Base-by-base conservation (phyloP, 2,329 filamentous ascomycete genomes). In the Phyllachora maydis region DNA sequence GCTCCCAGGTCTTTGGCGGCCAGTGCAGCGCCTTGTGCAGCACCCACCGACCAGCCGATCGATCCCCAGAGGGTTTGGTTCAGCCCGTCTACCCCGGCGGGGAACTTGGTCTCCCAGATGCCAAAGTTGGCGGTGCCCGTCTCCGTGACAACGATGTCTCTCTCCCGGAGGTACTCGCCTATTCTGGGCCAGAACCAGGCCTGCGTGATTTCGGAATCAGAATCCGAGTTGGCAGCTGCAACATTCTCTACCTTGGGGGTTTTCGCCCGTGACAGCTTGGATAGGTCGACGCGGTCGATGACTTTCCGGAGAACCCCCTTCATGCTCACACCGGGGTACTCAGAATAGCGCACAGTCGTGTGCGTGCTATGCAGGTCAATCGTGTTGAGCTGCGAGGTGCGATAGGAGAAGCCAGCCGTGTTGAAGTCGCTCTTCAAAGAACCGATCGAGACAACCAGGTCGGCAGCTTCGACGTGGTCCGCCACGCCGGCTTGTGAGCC, bases 131-230 rank as follows among this genome's bases (percentile, higher is more conserved):
- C 59, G 0, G 82, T 92, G 18, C 81, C 82, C 3, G 81, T 91
- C 45, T 90, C 82, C 0, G 81, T 85, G 23, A 91, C 63, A 26
- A 92, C 55, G 27, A 90, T 65, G 37, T 92, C 82, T 21, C 69
- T 58, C 25, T 35, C 27, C 21, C 28, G 29, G 7, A 91, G 50
- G 56, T 75, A 90, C 30, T 70, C 57, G 18, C 75, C 71, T 10
- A 88, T 53, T 18, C 62, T 64, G 1, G 75, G 74, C 78, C 79
- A 91, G 43, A 91, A 61, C 56, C 64, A 79, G 10, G 60, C 59
- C 42, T 82, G 75, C 7, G 60, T 71, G 40, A 82, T 76, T 19
- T 22, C 42, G 23, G 38, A 38, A 19, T 36, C 50, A 6, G 32
- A 34, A 29, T 59, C 54, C 8, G 37, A 31, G 23, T 52, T 51